phyloP scores from a whole-genome alignment of 1,139 yeast species.

The Wickerhamiella pararugosa region DNA sequence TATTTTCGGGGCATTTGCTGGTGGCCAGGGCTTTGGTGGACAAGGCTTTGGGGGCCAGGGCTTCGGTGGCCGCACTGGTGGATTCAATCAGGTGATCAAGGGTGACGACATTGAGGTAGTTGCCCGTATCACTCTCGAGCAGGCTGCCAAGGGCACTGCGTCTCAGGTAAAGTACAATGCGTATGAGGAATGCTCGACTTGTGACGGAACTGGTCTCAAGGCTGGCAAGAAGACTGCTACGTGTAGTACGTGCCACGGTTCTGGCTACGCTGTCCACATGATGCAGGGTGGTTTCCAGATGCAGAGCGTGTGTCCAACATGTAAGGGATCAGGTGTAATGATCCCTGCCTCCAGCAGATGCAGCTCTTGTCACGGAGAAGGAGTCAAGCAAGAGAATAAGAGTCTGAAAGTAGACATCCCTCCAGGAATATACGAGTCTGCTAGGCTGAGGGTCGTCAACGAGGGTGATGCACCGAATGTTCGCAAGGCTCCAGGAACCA shows the following conservation, averaged over 20 bases:
- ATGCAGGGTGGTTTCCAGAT: constrained; percentile 92
- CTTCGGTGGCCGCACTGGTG: constrained; percentile 20
- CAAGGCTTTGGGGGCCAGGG: constrained; percentile 18
- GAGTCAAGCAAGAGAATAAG: constrained; percentile 56
- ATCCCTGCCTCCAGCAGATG: constrained; percentile 61
- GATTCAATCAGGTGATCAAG: constrained; percentile 35
- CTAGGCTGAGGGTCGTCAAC: constrained; percentile 67
- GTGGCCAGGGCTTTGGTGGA: constrained; percentile 31
- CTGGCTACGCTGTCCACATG: constrained; percentile 77
- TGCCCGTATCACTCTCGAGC: constrained; percentile 64
- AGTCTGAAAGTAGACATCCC: constrained; percentile 72
- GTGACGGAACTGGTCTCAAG: constrained; percentile 78
- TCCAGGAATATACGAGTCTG: constrained; percentile 76
- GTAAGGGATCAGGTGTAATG: constrained; percentile 80
- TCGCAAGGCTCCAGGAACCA: constrained; percentile 31
- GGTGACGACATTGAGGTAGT: constrained; percentile 83
- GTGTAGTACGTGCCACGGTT: constrained; percentile 81
- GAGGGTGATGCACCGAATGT: constrained; percentile 80
- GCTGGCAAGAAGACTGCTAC: constrained; percentile 60
- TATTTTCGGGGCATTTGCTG: constrained; percentile 33
- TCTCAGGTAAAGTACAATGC: constrained; percentile 58
- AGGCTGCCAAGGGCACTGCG: constrained; percentile 66
- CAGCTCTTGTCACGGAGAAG: constrained; percentile 72
- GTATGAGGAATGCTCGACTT: constrained; percentile 60
- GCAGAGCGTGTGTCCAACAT: constrained; percentile 81